Base-by-base conservation (phyloP, 2,329 filamentous ascomycete species). In the Colletotrichum spaethianum region DNA sequence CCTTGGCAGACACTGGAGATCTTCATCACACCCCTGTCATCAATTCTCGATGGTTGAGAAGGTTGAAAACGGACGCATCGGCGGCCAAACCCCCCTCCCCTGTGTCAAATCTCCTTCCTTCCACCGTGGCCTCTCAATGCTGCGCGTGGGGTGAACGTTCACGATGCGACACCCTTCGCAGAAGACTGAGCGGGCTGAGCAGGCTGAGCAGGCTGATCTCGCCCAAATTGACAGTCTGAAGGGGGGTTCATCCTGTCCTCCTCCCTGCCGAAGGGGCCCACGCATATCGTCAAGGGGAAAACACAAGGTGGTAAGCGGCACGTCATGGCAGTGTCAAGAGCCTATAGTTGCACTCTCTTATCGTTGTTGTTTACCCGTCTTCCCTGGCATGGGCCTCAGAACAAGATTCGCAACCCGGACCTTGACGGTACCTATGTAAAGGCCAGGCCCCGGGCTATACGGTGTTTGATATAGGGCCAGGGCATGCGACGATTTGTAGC, bases 291-390 rank as follows among this genome's bases (percentile, higher is more conserved):
- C 31, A 23, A 40, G 18, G 31, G 23, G 12, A 46, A 18, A 31
- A 40, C 8, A 53, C 20, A 59, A 59, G 38, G 63, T 67, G 56
- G 63, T 53, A 68, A 16, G 28, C 53, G 36, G 60, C 59, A 70
- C 70, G 70, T 72, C 70, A 72, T 72, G 46, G 28, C n/a, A 42
- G 42, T 59, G 70, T 59, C 60, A 59, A 63, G 46, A 31, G 63
- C 46, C 55, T 65, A 70, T 70, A 72, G 44, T 60, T 55, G 26
- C 60, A 60, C 66, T 38, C 59, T 46, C 23, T 55, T 70, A 72
- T 72, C 46, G 55, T 33, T 26, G 12, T 26, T n/a, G 60, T 52
- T 40, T 28, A 11, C 28, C 18, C 52, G 57, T 23, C 46, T 55
- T 61, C 65, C 64, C 65, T 63, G 42, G 20, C 64, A 31, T 28